A percentile compares a stretch with the other conserved stretches of the same genome.
Evolutionary conservation across 345 rosid genomes (phyloP).

Genomic region (Firmiana major): DNA sequence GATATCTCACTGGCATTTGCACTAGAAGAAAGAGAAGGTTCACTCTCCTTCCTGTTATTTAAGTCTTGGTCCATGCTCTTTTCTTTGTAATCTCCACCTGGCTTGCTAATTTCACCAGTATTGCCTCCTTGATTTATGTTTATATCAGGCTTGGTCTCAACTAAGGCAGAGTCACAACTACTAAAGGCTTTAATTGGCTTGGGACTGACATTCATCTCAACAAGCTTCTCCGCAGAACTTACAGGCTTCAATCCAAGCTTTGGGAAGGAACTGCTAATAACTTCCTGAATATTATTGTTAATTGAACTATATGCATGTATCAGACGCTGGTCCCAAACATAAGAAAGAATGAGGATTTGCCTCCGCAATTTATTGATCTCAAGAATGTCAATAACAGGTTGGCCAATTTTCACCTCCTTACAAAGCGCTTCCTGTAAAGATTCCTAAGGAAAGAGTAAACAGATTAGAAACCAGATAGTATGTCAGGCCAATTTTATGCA

Average conservation of each 20-base stretch:
- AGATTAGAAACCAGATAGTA: not conserved
- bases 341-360: conserved; percentile 67
- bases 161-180: conserved; percentile 39
- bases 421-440: conserved; percentile 43
- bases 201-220: conserved; percentile 38
- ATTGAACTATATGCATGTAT: conserved; percentile 49
- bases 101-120: conserved; percentile 16
- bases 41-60: conserved; percentile 33
- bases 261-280: conserved; percentile 26
- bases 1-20: conserved; percentile 31
- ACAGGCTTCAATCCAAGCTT: conserved; percentile 37
- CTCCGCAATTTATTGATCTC: conserved; percentile 76
- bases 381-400: conserved; percentile 70
- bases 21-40: conserved; percentile 27
- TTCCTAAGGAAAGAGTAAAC: conserved; percentile 41
- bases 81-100: conserved; percentile 27
- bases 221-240: conserved; percentile 48
- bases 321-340: conserved; percentile 83
- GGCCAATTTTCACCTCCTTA: conserved; percentile 42
- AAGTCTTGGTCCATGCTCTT: conserved; percentile 28
- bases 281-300: conserved; percentile 39
- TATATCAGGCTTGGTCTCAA: conserved; percentile 32
- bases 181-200: conserved; percentile 32
- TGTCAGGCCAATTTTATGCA: not conserved
- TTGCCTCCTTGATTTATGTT: conserved; percentile 31